These are phyloP conservation scores for Crithidia thermophila DNA, from an alignment of 208 protist genomes.

Conservation along the genomic window DNA sequence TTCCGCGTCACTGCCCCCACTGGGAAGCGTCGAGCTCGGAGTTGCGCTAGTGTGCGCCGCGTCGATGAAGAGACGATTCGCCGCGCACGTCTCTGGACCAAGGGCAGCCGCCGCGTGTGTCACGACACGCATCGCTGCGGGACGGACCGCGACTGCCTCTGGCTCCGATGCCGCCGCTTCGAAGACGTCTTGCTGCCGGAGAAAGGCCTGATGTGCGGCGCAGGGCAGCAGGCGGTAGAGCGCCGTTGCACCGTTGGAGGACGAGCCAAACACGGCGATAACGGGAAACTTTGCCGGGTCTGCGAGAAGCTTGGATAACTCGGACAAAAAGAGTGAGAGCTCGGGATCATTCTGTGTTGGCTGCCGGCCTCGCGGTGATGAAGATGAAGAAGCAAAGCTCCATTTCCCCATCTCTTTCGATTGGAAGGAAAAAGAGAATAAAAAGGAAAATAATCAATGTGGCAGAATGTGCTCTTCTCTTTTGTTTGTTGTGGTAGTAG, in stretches of 20 bases:
- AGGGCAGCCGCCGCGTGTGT: conserved; percentile 18
- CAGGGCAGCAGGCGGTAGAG: conserved; percentile 28
- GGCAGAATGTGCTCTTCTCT: no score
- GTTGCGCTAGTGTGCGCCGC: neutral
- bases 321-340: no score
- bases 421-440: no score
- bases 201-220: neutral
- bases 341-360: no score
- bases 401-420: no score
- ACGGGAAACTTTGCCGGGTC: conserved; percentile 17
- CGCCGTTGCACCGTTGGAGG: conserved; percentile 4
- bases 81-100: conserved; percentile 7
- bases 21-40: neutral
- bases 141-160: neutral
- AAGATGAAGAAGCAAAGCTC: no score
- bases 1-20: no score
- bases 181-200: neutral
- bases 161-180: neutral
- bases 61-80: conserved; percentile 1
- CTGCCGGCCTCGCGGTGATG: no score
- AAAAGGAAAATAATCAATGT: no score
- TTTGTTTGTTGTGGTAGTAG: no score
- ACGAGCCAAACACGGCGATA: conserved; percentile 20
- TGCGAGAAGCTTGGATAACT: conserved; percentile 3
- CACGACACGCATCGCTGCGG: conserved; percentile 30